These are phyloP conservation scores for Dittrichia graveolens DNA, from an alignment of 129 eudicot genomes.

Conservation along the genomic window DNA sequence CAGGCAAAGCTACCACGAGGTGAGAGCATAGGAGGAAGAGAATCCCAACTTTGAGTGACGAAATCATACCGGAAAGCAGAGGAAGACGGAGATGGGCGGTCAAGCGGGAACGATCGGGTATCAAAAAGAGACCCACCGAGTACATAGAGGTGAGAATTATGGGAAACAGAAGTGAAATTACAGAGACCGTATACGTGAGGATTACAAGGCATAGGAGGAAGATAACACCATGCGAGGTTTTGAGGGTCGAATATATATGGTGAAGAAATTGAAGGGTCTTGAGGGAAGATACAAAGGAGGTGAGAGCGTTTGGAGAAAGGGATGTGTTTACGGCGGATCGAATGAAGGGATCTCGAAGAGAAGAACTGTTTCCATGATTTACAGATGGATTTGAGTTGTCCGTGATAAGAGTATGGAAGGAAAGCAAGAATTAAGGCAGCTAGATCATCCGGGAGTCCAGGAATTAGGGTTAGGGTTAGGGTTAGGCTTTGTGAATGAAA, in stretches of 20 bases:
- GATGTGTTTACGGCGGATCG: constrained; percentile 46
- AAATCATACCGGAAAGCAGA: constrained; percentile 61
- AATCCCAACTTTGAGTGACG: constrained; percentile 45
- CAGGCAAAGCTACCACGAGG: constrained; percentile 94
- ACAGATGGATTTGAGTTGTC: constrained; percentile 57
- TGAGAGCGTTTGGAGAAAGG: constrained; percentile 37
- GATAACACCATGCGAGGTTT: constrained; percentile 64
- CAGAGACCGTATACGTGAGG: constrained; percentile 81
- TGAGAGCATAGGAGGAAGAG: constrained; percentile 61
- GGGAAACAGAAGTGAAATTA: constrained; percentile 57
- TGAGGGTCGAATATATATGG: constrained; percentile 76
- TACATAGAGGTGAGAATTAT: constrained; percentile 54
- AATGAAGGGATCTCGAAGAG: constrained; percentile 50
- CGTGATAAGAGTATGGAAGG: constrained; percentile 61
- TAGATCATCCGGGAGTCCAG: constrained; percentile 78
- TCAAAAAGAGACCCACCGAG: constrained; percentile 95
- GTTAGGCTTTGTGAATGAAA: constrained; percentile 31
- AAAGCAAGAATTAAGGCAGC: constrained; percentile 62
- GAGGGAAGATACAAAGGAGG: constrained; percentile 73
- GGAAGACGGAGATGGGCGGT: constrained; percentile 63
- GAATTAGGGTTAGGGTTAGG: constrained; percentile 82
- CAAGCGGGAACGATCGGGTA: constrained; percentile 74
- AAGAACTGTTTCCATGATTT: constrained; percentile 73
- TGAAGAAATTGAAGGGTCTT: constrained; percentile 71
- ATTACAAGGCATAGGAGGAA: constrained; percentile 86